Base-by-base conservation (phyloP, 2,329 filamentous ascomycete genomes). In the Trichophyton benhamiae region DNA sequence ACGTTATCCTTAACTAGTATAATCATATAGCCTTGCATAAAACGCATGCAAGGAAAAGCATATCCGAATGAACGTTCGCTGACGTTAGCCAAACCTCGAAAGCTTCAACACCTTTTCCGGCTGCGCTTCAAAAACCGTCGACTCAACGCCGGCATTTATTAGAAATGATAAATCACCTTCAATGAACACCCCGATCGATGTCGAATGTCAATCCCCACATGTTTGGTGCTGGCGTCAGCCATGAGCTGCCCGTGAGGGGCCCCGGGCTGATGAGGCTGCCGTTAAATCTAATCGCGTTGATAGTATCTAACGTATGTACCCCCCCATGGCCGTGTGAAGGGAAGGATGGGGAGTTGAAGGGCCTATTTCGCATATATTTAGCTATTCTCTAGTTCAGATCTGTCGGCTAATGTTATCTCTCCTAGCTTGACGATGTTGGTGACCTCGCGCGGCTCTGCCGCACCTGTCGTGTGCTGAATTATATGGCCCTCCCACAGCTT, bases 401-500 rank as follows among this genome's bases (percentile, higher is more conserved):
- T 13, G 3, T 3, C 33, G 11, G 52, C 30, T 38, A 20, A 33
- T 20, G 20, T 15, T 11, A 5, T 36, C 30, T n/a, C 46, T 52
- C 13, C 9, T 58, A 83, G 81, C 72, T 86, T 57, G 80, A 85
- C 64, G 76, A 84, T 73, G 75, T 77, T 49, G 79, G 72, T 63
- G 83, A 85, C 68, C 77, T 86, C 27, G 82, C 82, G 36, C 77
- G 82, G 63, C 71, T 84, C 60, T 84, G 82, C 64, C 78, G 82
- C 62, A 83, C 83, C 59, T 84, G 81, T 64, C 78, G 82, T 13
- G 77, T 86, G 46, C 77, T 85, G 66, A 83, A 85, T 66, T 86
- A 86, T 72, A 85, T 86, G 82, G 77, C 81, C 38, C 74, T 85
- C 2, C 83, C 83, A 20, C 81, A 81, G 61, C 78, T 86, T 46